Conservation (phyloP, 257 asterid genomes). For the Solanum sparsipilum region DNA sequence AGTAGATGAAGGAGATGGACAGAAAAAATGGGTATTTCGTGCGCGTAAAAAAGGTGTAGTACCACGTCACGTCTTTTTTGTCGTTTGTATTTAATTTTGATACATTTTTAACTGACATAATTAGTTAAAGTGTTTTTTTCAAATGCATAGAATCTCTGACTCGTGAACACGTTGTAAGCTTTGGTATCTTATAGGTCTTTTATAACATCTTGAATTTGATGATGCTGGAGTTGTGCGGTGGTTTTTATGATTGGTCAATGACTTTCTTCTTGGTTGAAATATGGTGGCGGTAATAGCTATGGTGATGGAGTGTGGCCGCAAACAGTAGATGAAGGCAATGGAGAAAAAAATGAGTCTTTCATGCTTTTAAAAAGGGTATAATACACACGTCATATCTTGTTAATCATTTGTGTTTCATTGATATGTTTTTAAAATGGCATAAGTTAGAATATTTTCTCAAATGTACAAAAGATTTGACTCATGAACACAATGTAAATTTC, state of each 20-base stretch:
- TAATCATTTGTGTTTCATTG: not conserved
- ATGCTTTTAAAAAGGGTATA: not conserved
- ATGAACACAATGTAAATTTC: not conserved
- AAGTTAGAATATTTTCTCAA: not conserved
- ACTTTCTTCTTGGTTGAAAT: not conserved
- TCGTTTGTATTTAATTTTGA: not conserved
- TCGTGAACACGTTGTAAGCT: not conserved
- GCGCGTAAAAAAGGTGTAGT: accelerated
- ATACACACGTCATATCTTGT: not conserved
- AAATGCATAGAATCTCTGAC: accelerated
- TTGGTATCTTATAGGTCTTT: accelerated
- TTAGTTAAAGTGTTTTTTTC: not conserved
- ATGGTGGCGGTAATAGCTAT: not conserved
- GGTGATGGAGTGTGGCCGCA: not conserved
- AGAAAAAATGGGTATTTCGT: not conserved
- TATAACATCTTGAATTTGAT: not conserved
- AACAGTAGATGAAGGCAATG: not conserved
- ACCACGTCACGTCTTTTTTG: not conserved
- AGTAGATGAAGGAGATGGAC: not conserved
- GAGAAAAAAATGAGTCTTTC: accelerated
- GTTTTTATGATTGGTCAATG: not conserved
- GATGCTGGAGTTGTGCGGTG: accelerated
- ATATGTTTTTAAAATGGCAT: not conserved
- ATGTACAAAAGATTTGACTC: not conserved
- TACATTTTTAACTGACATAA: not conserved